Base-by-base conservation (phyloP, 2,329 filamentous ascomycete species). In the Biscogniauxia marginata region DNA sequence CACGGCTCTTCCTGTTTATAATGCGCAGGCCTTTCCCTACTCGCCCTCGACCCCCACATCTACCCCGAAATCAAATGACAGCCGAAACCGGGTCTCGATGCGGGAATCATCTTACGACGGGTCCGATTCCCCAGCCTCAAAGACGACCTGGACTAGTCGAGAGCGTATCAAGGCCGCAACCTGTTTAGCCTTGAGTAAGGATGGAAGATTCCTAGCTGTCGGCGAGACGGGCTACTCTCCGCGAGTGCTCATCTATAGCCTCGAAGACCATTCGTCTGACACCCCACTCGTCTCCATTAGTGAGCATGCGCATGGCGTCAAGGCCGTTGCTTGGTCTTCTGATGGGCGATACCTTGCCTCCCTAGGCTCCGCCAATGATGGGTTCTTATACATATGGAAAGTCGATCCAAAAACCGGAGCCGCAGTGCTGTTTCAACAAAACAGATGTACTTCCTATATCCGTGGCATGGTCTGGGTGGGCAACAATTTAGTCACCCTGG, bases 211-310 rank as follows among this genome's bases (percentile, higher is more conserved):
- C 70, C 79, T 99, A 52, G 95, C 93, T 7, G 89, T 98, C 3
- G 95, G 95, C 66, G 95, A 99, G 82, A 96, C 93, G 3, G 95
- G 95, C 20, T 97, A 98, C 73, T 90, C 88, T 52, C 95, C 95
- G 5, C 84, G 95, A 52, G 91, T 99, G 20, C 79, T 98, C 55
- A 87, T 99, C 53, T 99, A 96, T 74, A 91, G 86, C 25, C 86
- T 95, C 4, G 84, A 89, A 65, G 92, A 96, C 67, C 82, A 82
- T 34, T 89, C 90, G 1, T 88, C 87, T 2, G 93, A 98, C 67
- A 83, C 82, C 1, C 95, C 95, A 2, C 79, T 97, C 6, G 90
- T 92, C 2, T 91, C 90, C 34, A 84, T 99, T 54, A 90, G 85
- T 53, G 95, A 99, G 69, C 95, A 99, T 73, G 88, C 86, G 0